These are phyloP conservation scores for Herpetospermum pedunculosum DNA, from an alignment of 306 rosid species.

Conservation along the genomic window DNA sequence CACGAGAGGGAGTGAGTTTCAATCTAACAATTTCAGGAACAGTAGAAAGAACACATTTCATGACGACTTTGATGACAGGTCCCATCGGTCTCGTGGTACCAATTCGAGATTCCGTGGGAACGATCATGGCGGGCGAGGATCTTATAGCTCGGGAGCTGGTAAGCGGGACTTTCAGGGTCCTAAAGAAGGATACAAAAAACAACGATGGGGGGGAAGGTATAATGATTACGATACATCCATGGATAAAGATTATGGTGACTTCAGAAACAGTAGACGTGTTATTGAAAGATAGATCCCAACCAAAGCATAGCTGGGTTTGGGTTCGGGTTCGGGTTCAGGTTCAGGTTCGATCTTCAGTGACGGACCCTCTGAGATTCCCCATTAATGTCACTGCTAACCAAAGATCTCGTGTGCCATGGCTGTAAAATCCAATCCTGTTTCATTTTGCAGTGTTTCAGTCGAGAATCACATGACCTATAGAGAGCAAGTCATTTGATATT, in stretches of 20 bases:
- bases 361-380: background rate
- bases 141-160: slow-evolving; percentile 19
- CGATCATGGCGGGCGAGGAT: slow-evolving; percentile 22
- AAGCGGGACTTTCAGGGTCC: slow-evolving; percentile 14
- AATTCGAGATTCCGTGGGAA: slow-evolving; percentile 28
- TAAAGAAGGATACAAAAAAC: slow-evolving; percentile 22
- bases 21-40: slow-evolving; percentile 28
- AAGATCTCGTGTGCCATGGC: background rate
- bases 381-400: background rate
- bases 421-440: background rate
- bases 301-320: background rate
- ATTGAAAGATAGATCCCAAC: slow-evolving; percentile 47
- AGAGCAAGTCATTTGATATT: background rate
- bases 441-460: background rate
- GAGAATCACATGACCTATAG: background rate
- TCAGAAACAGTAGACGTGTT: slow-evolving; percentile 64
- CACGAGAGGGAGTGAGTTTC: slow-evolving; percentile 19
- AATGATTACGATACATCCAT: slow-evolving; percentile 23
- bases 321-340: background rate
- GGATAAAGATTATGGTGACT: slow-evolving; percentile 31
- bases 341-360: background rate
- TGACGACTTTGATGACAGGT: slow-evolving; percentile 14
- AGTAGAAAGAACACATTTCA: slow-evolving; percentile 26
- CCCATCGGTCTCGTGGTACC: slow-evolving; percentile 23
- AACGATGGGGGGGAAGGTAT: slow-evolving; percentile 17